A percentile compares a stretch with the other conserved stretches of the same genome.
These are phyloP conservation scores for Trichosanthes truncata DNA, from an alignment of 306 rosid genomes.

Conservation along the genomic window DNA sequence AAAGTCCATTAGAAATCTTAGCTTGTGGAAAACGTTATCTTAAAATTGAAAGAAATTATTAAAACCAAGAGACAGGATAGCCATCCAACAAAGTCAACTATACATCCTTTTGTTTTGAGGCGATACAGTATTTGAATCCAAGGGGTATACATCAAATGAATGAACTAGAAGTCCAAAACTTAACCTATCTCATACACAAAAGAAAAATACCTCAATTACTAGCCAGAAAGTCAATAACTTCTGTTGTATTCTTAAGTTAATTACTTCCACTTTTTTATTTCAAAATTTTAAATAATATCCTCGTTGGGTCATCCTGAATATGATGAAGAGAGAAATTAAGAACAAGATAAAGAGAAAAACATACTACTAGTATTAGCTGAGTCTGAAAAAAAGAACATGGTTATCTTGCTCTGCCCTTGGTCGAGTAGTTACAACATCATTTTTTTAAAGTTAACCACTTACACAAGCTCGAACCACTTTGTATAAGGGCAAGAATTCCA, in stretches of 20 bases:
- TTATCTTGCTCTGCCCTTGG: background rate
- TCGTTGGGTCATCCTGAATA: background rate
- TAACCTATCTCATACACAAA: background rate
- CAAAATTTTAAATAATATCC: background rate
- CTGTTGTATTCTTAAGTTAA: background rate
- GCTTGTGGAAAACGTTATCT: background rate
- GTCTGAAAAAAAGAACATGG: background rate
- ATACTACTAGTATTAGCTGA: background rate
- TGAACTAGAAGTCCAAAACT: background rate
- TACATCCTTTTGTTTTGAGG: background rate
- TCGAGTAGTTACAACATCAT: background rate
- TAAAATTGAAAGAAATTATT: background rate
- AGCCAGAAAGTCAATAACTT: background rate
- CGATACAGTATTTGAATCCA: background rate
- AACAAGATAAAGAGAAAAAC: background rate
- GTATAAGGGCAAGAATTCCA: background rate
- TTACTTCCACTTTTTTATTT: background rate
- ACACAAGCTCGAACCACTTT: background rate
- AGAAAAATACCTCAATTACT: background rate
- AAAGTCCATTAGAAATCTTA: background rate
- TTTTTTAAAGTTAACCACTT: background rate
- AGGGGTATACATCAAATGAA: slow-evolving; percentile 1
- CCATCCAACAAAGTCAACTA: background rate
- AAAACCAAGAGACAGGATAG: background rate
- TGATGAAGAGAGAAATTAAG: background rate